Base-by-base conservation (phyloP, 2,329 filamentous ascomycete species). In the Colletotrichum salicis region DNA sequence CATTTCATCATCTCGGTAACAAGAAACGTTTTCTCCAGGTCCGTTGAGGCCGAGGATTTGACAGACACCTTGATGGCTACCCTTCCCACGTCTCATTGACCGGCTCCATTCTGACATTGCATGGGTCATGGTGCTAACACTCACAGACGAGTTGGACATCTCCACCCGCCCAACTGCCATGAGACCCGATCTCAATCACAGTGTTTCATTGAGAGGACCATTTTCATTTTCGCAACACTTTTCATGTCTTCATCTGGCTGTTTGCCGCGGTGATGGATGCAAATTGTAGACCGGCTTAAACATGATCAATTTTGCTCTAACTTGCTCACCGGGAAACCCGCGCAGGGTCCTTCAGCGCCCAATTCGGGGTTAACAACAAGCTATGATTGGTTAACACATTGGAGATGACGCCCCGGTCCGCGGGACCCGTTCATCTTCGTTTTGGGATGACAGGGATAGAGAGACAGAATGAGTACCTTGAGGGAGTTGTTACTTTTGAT, bases 271-370 rank as follows among this genome's bases (percentile, higher is more conserved):
- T 31, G 24, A 7, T 54, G 41, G 5, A 15, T 41, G 15, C 19
- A 41, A 15, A 31, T 19, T 13, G 31, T 13, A 29, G 4, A 11
- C 31, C 5, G 22, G 56, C 70, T 63, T 68, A 72, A 75, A 76
- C 71, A 59, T 71, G 75, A 75, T 76, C 75, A 76, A 74, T 75
- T 70, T 58, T 78, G 68, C 79, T 79, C 79, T 81, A 81, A 80
- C 78, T 78, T 80, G 79, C 79, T 81, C 79, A 79, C 66, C 29
- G 52, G n/a, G 68, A 58, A 67, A n/a, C n/a, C 22, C 31, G n/a
- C 54, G 60, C 48, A 63, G 60, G 60, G 60, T 22, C 19, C 8
- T 27, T 11, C 13, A 35, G 67, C 70, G 69, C 80, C 77, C 48
- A 73, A 77, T 73, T 66, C 67, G 77, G 75, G 73, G 57, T 13